A percentile compares a stretch with the other conserved stretches of the same genome.
Conservation (phyloP, 2,329 filamentous ascomycete species). For the Ascochyta lentis region DNA sequence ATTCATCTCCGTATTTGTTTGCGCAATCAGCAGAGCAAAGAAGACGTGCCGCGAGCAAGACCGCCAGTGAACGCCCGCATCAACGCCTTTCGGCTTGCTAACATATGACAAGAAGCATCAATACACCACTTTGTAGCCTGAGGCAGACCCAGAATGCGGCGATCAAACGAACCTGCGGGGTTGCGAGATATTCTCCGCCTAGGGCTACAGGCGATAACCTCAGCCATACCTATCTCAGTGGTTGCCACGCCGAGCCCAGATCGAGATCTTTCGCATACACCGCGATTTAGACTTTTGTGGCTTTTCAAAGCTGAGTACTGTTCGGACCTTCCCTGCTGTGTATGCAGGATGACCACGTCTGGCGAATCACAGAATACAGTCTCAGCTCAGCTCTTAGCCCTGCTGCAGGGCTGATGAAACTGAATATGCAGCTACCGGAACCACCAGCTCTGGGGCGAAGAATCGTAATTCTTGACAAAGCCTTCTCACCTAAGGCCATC, state of each 20-base stretch:
- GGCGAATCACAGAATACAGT: slow-evolving; percentile 22
- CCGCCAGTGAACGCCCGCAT: not conserved
- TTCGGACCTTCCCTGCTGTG: slow-evolving; percentile 16
- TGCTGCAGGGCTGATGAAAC: slow-evolving; percentile 19
- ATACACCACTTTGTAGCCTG: not conserved
- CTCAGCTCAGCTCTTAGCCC: slow-evolving; percentile 27
- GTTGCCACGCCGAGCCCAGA: slow-evolving; percentile 6
- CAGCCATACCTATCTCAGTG: not conserved
- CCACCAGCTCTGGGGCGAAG: not conserved
- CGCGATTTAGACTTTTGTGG: slow-evolving; percentile 6
- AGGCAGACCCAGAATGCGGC: not conserved
- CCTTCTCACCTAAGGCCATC: too few relatives aligned
- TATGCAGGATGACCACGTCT: slow-evolving; percentile 19
- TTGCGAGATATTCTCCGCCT: not conserved
- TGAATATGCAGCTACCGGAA: slow-evolving; percentile 4
- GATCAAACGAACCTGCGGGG: not conserved
- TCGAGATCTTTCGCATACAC: slow-evolving; percentile 5
- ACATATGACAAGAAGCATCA: not conserved
- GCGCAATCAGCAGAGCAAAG: not conserved
- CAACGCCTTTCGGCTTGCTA: not conserved
- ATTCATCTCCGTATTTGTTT: not conserved
- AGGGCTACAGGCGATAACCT: not conserved
- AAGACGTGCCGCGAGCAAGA: not conserved
- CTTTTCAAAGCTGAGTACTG: slow-evolving; percentile 19
- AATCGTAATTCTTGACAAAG: too few relatives aligned